These are phyloP conservation scores for Eucalyptus lansdowneana DNA, from an alignment of 345 rosid species.

Conservation along the genomic window DNA sequence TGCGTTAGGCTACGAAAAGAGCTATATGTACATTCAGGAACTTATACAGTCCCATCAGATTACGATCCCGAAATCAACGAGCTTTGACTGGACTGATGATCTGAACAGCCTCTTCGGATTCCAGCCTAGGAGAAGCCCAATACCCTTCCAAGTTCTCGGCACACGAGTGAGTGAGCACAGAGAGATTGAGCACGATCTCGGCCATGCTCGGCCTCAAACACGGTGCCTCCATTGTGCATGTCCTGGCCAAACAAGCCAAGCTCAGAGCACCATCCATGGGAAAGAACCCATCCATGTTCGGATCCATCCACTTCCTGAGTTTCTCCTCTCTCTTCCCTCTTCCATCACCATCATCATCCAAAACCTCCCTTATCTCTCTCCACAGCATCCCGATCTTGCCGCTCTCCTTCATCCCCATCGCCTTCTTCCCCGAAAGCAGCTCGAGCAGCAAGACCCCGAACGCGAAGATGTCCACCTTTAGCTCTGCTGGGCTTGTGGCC, in stretches of 20 bases:
- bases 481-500: constrained; percentile 8
- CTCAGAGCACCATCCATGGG: constrained; percentile 32
- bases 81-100: constrained; percentile 23
- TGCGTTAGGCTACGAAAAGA: neutral
- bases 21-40: neutral
- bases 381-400: constrained; percentile 27
- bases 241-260: constrained; percentile 34
- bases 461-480: constrained; percentile 43
- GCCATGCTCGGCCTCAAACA: constrained; percentile 48
- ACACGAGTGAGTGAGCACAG: constrained; percentile 26
- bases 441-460: constrained; percentile 47
- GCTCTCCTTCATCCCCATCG: constrained; percentile 25
- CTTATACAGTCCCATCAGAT: neutral
- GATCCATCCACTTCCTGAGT: constrained; percentile 42
- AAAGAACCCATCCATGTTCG: constrained; percentile 31
- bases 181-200: constrained; percentile 48
- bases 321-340: constrained; percentile 25
- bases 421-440: constrained; percentile 49
- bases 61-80: constrained; percentile 9
- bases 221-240: constrained; percentile 33
- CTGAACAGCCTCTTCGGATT: constrained; percentile 20
- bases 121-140: constrained; percentile 21
- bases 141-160: constrained; percentile 17
- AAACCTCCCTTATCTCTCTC: constrained; percentile 23
- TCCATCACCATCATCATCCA: neutral